These are phyloP conservation scores for Epichloe uncinata DNA, from an alignment of 2,329 filamentous ascomycete genomes.

Conservation along the genomic window DNA sequence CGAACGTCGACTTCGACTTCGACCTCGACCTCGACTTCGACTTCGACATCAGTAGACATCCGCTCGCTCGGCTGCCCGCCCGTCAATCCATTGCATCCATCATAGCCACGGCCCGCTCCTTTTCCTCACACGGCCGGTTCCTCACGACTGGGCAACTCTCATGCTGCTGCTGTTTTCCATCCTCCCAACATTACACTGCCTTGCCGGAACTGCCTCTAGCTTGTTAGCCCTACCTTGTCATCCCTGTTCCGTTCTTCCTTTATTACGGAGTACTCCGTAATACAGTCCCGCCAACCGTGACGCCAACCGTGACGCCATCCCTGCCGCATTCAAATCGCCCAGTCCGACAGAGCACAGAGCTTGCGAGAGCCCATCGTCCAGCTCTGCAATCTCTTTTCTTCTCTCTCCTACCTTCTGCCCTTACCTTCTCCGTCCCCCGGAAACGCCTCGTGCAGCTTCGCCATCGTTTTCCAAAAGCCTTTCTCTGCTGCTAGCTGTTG, in stretches of 20 bases:
- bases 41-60: too few relatives aligned
- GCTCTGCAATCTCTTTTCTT: not conserved
- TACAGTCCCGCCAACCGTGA: conserved; percentile 2
- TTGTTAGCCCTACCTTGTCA: not conserved
- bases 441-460: not conserved
- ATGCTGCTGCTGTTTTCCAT: too few relatives aligned
- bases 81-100: not conserved
- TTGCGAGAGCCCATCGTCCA: not conserved
- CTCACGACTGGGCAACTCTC: too few relatives aligned
- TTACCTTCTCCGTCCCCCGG: not conserved
- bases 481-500: not conserved
- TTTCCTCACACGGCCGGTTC: too few relatives aligned
- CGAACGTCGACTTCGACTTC: not conserved
- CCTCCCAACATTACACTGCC: too few relatives aligned
- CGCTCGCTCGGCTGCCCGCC: not conserved
- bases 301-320: conserved; percentile 6
- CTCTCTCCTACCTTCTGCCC: not conserved
- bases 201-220: too few relatives aligned
- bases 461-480: not conserved
- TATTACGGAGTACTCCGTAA: not conserved
- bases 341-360: conserved; percentile 1
- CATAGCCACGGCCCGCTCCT: too few relatives aligned
- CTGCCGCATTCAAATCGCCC: conserved; percentile 5
- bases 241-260: not conserved
- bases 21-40: not conserved